These are phyloP conservation scores for Beauveria varroae DNA, from an alignment of 2,329 filamentous ascomycete genomes.

Conservation along the genomic window DNA sequence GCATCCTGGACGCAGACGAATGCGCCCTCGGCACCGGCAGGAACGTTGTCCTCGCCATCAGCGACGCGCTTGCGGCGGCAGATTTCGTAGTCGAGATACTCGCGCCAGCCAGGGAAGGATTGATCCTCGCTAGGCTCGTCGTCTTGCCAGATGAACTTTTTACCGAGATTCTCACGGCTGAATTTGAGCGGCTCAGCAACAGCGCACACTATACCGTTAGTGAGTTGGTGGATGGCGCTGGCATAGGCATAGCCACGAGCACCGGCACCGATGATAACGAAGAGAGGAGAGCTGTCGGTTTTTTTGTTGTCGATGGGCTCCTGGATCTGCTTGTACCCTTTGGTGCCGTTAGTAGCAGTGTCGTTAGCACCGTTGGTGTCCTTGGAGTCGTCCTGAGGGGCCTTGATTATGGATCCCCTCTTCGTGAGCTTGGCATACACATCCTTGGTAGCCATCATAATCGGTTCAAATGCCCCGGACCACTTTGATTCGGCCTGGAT, in stretches of 20 bases:
- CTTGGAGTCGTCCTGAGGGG: neutral
- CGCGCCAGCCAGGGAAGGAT: conserved; percentile 64
- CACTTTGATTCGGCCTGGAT: neutral
- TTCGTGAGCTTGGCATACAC: conserved; percentile 15
- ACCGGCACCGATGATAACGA: conserved; percentile 77
- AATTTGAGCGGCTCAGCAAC: conserved; percentile 75
- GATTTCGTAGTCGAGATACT: conserved; percentile 68
- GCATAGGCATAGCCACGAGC: conserved; percentile 72
- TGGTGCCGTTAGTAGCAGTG: neutral
- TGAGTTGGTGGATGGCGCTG: conserved; percentile 55
- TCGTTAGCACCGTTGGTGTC: neutral
- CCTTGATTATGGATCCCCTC: conserved; percentile 5
- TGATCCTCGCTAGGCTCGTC: conserved; percentile 49
- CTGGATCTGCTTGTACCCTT: neutral
- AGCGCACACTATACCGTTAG: conserved; percentile 62
- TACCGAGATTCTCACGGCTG: conserved; percentile 66
- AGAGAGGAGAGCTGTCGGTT: conserved; percentile 47
- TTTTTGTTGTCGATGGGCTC: conserved; percentile 11
- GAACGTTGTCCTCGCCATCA: conserved; percentile 38
- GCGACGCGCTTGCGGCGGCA: conserved; percentile 47
- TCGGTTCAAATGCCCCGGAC: neutral
- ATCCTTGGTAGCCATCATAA: conserved; percentile 18
- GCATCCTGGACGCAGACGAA: conserved; percentile 74
- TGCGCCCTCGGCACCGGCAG: conserved; percentile 51
- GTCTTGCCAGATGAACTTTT: conserved; percentile 63